These are phyloP conservation scores for Biscogniauxia marginata DNA, from an alignment of 2,329 filamentous ascomycete species.

Conservation along the genomic window DNA sequence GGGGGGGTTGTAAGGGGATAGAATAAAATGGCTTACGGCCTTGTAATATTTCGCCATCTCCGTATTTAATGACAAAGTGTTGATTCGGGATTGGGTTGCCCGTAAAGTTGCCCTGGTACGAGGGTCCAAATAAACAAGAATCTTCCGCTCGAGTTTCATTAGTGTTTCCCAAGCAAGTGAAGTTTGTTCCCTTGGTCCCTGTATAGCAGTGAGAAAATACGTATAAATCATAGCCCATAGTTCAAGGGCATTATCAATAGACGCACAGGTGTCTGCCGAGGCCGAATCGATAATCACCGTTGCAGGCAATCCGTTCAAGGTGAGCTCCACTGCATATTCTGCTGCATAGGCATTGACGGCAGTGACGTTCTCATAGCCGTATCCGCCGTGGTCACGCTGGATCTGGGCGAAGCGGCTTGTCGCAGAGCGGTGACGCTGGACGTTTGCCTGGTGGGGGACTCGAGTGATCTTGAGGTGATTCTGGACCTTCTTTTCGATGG, in stretches of 20 bases:
- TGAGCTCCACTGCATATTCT: conserved; percentile 30
- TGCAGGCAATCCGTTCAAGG: conserved; percentile 26
- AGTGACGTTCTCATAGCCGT: conserved; percentile 35
- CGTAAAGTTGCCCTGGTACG: conserved; percentile 40
- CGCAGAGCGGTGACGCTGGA: conserved; percentile 21
- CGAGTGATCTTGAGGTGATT: conserved; percentile 12
- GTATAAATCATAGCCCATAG: neutral
- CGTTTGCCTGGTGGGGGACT: conserved; percentile 1
- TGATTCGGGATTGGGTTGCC: conserved; percentile 39
- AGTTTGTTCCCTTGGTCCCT: conserved; percentile 39
- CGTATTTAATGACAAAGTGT: conserved; percentile 47
- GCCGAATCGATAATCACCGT: conserved; percentile 48
- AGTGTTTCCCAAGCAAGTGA: conserved; percentile 42
- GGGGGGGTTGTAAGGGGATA: neutral
- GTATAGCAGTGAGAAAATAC: neutral
- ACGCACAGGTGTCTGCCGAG: conserved; percentile 49
- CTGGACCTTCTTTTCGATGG: conserved; percentile 8
- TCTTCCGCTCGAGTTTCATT: conserved; percentile 30
- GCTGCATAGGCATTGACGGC: conserved; percentile 31
- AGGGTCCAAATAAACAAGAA: conserved; percentile 42
- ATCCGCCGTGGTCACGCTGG: conserved; percentile 27
- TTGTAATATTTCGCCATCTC: conserved; percentile 47
- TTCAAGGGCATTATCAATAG: neutral
- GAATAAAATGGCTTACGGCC: conserved; percentile 32
- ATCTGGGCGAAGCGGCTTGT: conserved; percentile 29